phyloP scores from a whole-genome alignment of 1,284 basidiomycete genomes.

The Ganoderma resinaceum region DNA sequence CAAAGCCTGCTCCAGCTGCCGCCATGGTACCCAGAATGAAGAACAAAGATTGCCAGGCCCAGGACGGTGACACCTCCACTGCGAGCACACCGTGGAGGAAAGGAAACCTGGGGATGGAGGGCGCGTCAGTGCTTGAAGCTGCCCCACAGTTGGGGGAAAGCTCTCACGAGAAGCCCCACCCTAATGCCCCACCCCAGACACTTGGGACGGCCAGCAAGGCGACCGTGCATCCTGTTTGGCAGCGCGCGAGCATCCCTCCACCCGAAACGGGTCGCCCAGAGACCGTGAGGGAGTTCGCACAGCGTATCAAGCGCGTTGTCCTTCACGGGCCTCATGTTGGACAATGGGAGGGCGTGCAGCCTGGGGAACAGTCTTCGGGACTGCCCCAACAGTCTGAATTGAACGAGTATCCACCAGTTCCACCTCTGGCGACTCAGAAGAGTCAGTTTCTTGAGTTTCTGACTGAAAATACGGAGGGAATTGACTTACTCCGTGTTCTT shows the following conservation, averaged over 20 bases:
- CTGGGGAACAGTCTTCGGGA: not conserved
- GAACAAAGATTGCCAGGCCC: accelerated
- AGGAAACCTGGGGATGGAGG: not conserved
- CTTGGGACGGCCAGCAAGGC: not conserved
- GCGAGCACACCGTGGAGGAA: not conserved
- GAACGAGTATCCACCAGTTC: not conserved
- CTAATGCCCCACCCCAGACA: not conserved
- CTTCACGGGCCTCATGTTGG: conserved; percentile 9
- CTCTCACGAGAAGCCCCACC: not conserved
- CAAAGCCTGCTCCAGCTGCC: not conserved
- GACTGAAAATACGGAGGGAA: conserved; percentile 2
- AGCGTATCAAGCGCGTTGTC: conserved; percentile 19
- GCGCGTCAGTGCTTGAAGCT: not conserved
- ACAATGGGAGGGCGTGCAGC: not conserved
- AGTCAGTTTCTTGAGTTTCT: conserved; percentile 4
- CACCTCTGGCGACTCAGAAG: not conserved
- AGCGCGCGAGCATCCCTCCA: not conserved
- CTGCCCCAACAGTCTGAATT: not conserved
- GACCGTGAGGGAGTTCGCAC: conserved; percentile 18
- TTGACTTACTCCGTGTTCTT: not conserved
- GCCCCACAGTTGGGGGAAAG: not conserved
- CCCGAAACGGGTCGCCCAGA: conserved; percentile 21
- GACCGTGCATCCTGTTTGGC: not conserved
- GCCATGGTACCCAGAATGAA: not conserved
- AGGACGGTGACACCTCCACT: not conserved